These are phyloP conservation scores for Rhazya stricta DNA, from an alignment of 257 asterid species.

Conservation along the genomic window DNA sequence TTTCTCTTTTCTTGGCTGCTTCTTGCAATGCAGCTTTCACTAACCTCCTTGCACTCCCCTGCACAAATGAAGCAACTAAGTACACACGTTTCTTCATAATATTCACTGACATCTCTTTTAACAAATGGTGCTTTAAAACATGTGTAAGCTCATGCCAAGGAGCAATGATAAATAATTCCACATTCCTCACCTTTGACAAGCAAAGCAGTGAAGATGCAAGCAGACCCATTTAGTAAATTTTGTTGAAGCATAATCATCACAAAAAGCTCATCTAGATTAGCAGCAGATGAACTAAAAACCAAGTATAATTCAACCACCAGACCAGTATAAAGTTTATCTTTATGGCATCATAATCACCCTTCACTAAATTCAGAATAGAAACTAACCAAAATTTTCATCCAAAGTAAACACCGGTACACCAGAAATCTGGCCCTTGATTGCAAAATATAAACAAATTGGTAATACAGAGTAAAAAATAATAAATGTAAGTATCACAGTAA, in stretches of 20 bases:
- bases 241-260: neutral
- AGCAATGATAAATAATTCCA: neutral
- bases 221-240: neutral
- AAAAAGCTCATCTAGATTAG: neutral
- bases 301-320: neutral
- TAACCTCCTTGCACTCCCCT: slow-evolving; percentile 83
- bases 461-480: neutral
- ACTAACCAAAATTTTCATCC: neutral
- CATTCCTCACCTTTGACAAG: neutral
- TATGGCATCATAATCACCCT: neutral
- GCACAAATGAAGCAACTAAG: slow-evolving; percentile 16
- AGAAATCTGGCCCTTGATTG: neutral
- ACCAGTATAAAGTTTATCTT: neutral
- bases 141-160: neutral
- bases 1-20: slow-evolving; percentile 91
- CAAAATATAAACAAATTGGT: neutral
- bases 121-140: neutral
- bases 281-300: neutral
- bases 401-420: neutral
- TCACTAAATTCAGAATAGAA: neutral
- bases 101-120: neutral
- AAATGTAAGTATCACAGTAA: neutral
- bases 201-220: neutral
- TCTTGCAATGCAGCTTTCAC: slow-evolving; percentile 72
- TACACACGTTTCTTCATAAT: neutral